phyloP scores from a whole-genome alignment of 805 yeast genomes.

The Priceomyces melissophilus region DNA sequence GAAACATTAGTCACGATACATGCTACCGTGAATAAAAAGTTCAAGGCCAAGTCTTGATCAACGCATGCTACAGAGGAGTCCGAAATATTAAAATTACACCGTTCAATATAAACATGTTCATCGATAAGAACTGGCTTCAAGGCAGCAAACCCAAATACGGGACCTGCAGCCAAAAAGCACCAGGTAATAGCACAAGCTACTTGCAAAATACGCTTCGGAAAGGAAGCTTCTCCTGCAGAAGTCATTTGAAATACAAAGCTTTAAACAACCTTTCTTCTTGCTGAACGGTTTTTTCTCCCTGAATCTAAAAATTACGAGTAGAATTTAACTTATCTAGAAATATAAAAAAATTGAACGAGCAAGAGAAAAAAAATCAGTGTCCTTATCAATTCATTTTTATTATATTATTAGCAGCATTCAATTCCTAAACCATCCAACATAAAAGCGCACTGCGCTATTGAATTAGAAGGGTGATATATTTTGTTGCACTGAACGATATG shows the following conservation, averaged over 20 bases:
- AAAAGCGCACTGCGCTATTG: not conserved
- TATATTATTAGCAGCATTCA: too few relatives aligned
- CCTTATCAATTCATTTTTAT: too few relatives aligned
- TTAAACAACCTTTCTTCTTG: too few relatives aligned
- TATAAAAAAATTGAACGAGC: too few relatives aligned
- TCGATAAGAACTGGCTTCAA: conserved; percentile 74
- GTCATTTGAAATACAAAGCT: conserved; percentile 1
- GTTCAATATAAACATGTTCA: conserved; percentile 71
- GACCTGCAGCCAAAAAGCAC: conserved; percentile 92
- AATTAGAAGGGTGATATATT: conserved; percentile 31
- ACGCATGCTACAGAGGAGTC: conserved; percentile 42
- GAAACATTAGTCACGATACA: conserved; percentile 83
- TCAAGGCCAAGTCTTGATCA: conserved; percentile 79
- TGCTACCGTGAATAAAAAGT: conserved; percentile 78
- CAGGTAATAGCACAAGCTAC: conserved; percentile 72
- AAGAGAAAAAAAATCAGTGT: too few relatives aligned
- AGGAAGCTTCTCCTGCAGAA: conserved; percentile 9
- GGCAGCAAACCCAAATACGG: conserved; percentile 95
- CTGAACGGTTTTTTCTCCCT: not conserved
- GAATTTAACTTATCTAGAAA: too few relatives aligned
- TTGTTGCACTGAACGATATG: conserved; percentile 35
- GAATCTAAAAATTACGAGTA: not conserved
- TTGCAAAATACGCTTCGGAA: conserved; percentile 44
- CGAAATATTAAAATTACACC: conserved; percentile 40
- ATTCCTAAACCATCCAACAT: not conserved